phyloP scores from a whole-genome alignment of 2,329 filamentous ascomycete genomes.

The Ophidiomyces ophidiicola region DNA sequence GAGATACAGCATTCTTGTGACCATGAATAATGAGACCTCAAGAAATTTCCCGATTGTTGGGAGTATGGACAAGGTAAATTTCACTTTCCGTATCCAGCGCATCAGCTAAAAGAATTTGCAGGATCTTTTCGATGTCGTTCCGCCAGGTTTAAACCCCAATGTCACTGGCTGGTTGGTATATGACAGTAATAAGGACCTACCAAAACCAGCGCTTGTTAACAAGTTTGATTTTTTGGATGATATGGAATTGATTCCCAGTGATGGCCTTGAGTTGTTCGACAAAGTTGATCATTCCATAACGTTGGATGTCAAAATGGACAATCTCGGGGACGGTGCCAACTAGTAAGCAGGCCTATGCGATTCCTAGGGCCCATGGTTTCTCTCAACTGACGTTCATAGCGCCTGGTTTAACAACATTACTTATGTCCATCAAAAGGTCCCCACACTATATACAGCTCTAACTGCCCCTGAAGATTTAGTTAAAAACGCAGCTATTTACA shows the following conservation, averaged over 20 bases:
- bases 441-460: slow-evolving; percentile 10
- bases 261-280: slow-evolving; percentile 12
- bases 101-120: background rate
- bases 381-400: slow-evolving; percentile 3
- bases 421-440: slow-evolving; percentile 11
- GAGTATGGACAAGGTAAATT: slow-evolving; percentile 11
- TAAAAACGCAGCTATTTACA: slow-evolving; percentile 11
- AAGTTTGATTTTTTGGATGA: slow-evolving; percentile 10
- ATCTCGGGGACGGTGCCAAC: slow-evolving; percentile 13
- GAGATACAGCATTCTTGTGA: slow-evolving; percentile 12
- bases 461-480: slow-evolving; percentile 7
- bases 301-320: slow-evolving; percentile 46
- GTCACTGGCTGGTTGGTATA: slow-evolving; percentile 29
- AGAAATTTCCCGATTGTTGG: slow-evolving; percentile 26
- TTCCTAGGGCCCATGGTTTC: background rate
- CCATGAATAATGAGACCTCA: slow-evolving; percentile 11
- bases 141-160: slow-evolving; percentile 10
- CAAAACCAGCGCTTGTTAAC: slow-evolving; percentile 5
- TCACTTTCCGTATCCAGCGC: background rate
- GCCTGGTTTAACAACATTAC: slow-evolving; percentile 14
- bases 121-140: slow-evolving; percentile 11
- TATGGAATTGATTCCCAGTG: slow-evolving; percentile 32
- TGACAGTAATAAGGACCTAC: slow-evolving; percentile 10
- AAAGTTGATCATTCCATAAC: slow-evolving; percentile 12
- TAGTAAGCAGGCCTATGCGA: slow-evolving; percentile 10